Percentiles rank a stretch among this genome's conserved stretches.
These are phyloP conservation scores for Chytriomyces confervae DNA, from an alignment of 192 early-diverging fungal species.

Conservation along the genomic window DNA sequence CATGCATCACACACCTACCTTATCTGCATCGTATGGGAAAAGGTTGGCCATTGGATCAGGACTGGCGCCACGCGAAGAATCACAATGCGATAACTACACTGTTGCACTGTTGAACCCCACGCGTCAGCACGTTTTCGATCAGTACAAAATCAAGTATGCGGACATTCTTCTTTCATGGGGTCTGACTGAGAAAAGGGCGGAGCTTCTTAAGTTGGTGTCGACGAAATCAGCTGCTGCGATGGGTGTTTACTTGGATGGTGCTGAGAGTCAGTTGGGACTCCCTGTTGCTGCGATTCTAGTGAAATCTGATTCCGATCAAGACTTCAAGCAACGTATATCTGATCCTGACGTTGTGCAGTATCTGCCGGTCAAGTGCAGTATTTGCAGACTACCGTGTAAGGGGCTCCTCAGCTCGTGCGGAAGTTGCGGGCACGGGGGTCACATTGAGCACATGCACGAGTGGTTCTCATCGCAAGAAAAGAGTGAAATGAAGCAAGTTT, in stretches of 20 bases:
- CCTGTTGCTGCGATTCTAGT: not conserved
- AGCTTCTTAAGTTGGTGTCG: not conserved
- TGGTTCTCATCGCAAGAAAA: slow-evolving; percentile 3
- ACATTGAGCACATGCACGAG: slow-evolving; percentile 20
- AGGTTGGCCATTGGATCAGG: too few relatives aligned
- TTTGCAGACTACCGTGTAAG: slow-evolving; percentile 24
- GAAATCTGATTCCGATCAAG: not conserved
- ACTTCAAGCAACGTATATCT: not conserved
- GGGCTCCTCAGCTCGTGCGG: slow-evolving; percentile 20
- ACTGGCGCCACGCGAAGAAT: slow-evolving; percentile 10
- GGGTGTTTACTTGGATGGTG: too few relatives aligned
- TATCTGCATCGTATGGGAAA: too few relatives aligned
- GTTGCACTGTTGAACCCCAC: not conserved
- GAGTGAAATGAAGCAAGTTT: not conserved
- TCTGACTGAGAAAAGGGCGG: slow-evolving; percentile 9
- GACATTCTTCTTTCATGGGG: slow-evolving; percentile 32
- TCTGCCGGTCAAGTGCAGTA: slow-evolving; percentile 3
- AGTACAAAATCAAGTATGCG: slow-evolving; percentile 24
- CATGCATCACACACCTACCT: too few relatives aligned
- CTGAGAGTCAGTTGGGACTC: too few relatives aligned
- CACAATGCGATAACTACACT: not conserved
- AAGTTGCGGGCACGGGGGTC: slow-evolving; percentile 30
- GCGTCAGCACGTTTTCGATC: slow-evolving; percentile 8
- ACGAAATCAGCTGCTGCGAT: not conserved
- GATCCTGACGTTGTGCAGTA: not conserved